phyloP scores from a whole-genome alignment of 2,329 filamentous ascomycete genomes.

The Xylaria sp. region DNA sequence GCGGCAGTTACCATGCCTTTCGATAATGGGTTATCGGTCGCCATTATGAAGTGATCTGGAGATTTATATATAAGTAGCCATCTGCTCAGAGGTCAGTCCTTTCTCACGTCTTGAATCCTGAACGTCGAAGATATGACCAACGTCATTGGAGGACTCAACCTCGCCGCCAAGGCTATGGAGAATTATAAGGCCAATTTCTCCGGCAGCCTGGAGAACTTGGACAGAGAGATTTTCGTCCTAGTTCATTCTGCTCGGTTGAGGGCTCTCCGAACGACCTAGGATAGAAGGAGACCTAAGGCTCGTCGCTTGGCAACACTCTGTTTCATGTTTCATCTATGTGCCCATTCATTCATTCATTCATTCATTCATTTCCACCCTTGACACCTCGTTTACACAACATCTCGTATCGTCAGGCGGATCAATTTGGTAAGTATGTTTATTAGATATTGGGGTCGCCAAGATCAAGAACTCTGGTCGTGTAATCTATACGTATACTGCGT shows the following conservation, averaged over 20 bases:
- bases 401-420: conserved; percentile 4
- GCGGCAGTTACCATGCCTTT: not conserved
- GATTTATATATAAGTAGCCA: not conserved
- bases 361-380: not conserved
- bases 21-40: not conserved
- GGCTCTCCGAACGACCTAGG: conserved; percentile 9
- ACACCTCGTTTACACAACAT: not conserved
- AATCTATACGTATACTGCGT: not conserved
- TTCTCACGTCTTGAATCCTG: not conserved
- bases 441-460: not conserved
- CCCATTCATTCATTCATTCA: conserved; percentile 1
- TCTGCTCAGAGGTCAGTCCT: not conserved
- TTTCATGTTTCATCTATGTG: not conserved
- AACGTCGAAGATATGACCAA: not conserved
- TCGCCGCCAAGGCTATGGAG: conserved; percentile 14
- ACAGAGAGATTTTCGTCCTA: not conserved
- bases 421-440: not conserved
- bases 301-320: not conserved
- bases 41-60: conserved; percentile 1
- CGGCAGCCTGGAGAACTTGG: not conserved
- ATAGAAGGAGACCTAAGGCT: not conserved
- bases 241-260: conserved; percentile 14
- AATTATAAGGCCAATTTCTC: conserved; percentile 8
- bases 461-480: not conserved
- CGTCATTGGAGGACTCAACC: conserved; percentile 27